Evolutionary conservation across 1,139 yeast genomes (phyloP), one percentile per base, ranked within the genome.

Genomic region (Candida sp.): DNA sequence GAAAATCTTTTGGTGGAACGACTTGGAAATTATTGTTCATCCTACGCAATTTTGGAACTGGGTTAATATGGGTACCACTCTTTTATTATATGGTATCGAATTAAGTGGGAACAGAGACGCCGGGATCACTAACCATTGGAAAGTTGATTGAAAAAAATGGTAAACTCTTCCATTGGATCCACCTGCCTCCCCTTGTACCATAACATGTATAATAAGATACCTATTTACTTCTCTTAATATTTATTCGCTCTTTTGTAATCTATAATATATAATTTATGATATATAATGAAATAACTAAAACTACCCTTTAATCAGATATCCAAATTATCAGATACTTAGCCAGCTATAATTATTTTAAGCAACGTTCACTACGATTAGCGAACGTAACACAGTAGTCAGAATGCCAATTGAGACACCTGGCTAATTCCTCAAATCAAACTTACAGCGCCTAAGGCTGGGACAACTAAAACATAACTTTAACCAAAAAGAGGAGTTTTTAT

Each of bases 31-130:
- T 41, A 66, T 81, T 45, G 85, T 81, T 39, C 84, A 87, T 60
- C 82, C 95, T 48, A 87, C 96, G 88, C 89, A 88, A 57, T 87
- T 91, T 61, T 91, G 99, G 98, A 89, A 91, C 54, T 91, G 98
- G 98, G 77, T 87, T 45, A 91, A 91, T 59, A 87, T 91, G 75
- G 83, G 83, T 51, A 79, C 85, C 43, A 87, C 96, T 9, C 69
- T 93, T 46, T 67, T 81, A n/a, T 69, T 93, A 39, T 93, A 93
- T 63, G 82, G 86, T 34, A 73, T 87, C 44, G 98, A 91, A 64
- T 70, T 91, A 43, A 68, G 81, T 57, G 73, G 75, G 21, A 66
- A 68, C 46, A 64, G 64, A 37, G 58, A 57, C 41, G 56, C 60
- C 36, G 60, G 70, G 36, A 57, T 69, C 48, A 64, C 73, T 40